Percentiles rank a stretch among this genome's conserved stretches.
These are phyloP conservation scores for Mrakia hoshinonis DNA, from an alignment of 768 basidiomycete species.

Conservation along the genomic window DNA sequence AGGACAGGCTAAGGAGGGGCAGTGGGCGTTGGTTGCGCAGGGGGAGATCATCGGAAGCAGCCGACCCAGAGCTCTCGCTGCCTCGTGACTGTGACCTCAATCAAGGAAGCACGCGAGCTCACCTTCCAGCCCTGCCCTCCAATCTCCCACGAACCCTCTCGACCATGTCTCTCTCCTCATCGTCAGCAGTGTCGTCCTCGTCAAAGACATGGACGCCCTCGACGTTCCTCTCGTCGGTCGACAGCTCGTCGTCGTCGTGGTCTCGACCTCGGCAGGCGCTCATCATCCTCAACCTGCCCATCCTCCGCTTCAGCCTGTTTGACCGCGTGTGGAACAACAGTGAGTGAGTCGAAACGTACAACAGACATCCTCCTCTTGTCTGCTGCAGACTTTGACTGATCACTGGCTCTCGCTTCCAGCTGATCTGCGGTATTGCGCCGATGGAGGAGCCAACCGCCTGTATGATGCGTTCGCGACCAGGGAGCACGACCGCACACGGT, in stretches of 20 bases:
- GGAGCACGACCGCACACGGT: conserved; percentile 4
- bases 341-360: conserved; percentile 38
- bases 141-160: no score
- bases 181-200: neutral
- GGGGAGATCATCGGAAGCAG: no score
- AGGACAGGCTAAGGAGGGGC: no score
- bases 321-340: conserved; percentile 49
- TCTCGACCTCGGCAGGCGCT: conserved; percentile 46
- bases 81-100: no score
- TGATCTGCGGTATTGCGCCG: conserved; percentile 52
- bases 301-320: conserved; percentile 54
- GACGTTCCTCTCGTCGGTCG: conserved; percentile 7
- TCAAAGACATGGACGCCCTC: conserved; percentile 6
- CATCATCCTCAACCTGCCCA: conserved; percentile 85
- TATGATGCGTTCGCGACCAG: conserved; percentile 49
- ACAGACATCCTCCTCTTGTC: conserved; percentile 26
- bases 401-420: conserved; percentile 43
- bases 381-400: neutral
- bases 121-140: no score
- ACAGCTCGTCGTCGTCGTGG: neutral
- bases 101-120: no score
- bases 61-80: no score
- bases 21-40: no score
- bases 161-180: neutral
- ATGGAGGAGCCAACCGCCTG: conserved; percentile 79